Base-by-base conservation (phyloP, 345 rosid genomes). In the Linum usitatissimum region DNA sequence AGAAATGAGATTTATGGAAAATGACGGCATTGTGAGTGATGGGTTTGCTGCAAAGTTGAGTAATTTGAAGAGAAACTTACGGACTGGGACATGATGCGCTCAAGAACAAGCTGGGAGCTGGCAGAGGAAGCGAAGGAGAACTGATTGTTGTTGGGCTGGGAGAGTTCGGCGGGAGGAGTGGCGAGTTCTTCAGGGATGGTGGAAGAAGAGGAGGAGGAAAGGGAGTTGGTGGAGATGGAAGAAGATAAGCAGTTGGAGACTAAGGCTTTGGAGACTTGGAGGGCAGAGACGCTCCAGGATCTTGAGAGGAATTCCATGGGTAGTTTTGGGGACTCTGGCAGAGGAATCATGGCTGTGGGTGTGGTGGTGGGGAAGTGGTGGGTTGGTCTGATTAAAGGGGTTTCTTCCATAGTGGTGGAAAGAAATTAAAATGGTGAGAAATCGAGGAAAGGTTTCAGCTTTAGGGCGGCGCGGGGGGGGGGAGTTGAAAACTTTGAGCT, bases 31-130 rank as follows among this genome's bases (percentile, higher is more conserved):
- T 23, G 28, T 23, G 28, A 23, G 28, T 23, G 28, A 23, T 23
- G 28, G 28, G 28, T 23, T 23, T 23, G 28, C 28, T 23, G 28
- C 28, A 23, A 23, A n/a, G n/a, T n/a, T 10, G 36, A 15, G 19
- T 42, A 18, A 38, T 4, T 13, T 53, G 61, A 6, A 31, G 6
- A 2, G 36, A 31, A 34, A 62, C 77, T 73, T 62, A 88, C 97
- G 66, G 98, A 86, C 59, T 89, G 98, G 20, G 94, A 86, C 97
- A 89, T 85, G 51, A 92, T 92, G 66, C 97, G 98, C 45, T 92
- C 98, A 13, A 92, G 97, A 60, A 92, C 84, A 58, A 89, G 88
- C 78, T 92, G 98, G 30, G 97, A 85, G 57, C 91, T 85, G 30
- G 91, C 85, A 5, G 90, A 81, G 20, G 92, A 82, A 63, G 83